Percentiles rank a stretch among this genome's conserved stretches.
Evolutionary conservation across 139 green algal genomes (phyloP).

Genomic region (Protoeuglena noctilucae): DNA sequence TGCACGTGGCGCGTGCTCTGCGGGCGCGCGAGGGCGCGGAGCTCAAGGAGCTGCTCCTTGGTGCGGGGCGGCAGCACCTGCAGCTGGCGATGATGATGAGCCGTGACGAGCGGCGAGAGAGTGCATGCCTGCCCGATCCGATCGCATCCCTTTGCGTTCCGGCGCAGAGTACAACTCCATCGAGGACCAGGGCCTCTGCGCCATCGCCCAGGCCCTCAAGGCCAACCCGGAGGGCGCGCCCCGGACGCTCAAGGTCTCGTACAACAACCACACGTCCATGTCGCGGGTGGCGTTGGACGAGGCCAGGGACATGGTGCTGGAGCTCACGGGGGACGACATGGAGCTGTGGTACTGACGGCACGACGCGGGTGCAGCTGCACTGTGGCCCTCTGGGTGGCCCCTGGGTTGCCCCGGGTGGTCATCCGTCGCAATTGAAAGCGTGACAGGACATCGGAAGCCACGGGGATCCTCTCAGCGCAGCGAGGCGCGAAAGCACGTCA

Average conservation of each 20-base stretch:
- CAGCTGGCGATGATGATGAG: too few relatives aligned
- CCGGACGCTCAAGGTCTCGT: neutral
- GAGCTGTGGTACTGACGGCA: constrained; percentile 1
- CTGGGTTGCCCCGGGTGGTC: too few relatives aligned
- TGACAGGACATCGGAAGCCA: too few relatives aligned
- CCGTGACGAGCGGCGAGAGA: too few relatives aligned
- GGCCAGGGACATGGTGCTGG: constrained; percentile 1
- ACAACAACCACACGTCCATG: constrained; percentile 2
- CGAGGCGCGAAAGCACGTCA: too few relatives aligned
- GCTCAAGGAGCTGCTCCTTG: neutral
- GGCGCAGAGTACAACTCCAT: constrained; percentile 3
- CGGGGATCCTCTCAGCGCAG: too few relatives aligned
- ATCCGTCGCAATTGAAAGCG: too few relatives aligned
- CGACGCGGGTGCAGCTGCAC: too few relatives aligned
- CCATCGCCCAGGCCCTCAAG: constrained; percentile 4
- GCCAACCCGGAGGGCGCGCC: constrained; percentile 4
- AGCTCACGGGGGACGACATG: constrained; percentile 2
- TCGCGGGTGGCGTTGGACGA: constrained; percentile 1
- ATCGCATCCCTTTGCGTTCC: too few relatives aligned
- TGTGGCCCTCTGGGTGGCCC: too few relatives aligned
- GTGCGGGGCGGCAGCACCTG: too few relatives aligned
- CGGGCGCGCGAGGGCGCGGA: neutral
- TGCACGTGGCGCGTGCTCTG: neutral
- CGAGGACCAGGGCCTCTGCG: constrained; percentile 3
- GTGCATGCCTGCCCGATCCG: too few relatives aligned